Base-by-base conservation (phyloP, 164 flowering plant species). In the Umbilicus rupestris region DNA sequence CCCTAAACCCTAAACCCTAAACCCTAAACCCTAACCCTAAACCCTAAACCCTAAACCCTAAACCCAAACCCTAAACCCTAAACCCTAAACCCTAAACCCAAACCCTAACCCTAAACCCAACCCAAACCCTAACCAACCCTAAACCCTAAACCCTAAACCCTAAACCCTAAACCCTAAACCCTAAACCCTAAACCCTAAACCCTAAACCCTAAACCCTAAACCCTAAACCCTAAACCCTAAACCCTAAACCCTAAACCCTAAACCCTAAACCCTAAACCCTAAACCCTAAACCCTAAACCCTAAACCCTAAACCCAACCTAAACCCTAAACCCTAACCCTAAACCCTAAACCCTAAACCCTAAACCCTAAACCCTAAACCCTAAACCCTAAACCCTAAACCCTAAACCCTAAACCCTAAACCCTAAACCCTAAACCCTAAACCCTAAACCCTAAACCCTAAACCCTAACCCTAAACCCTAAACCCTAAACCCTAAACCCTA, bases 401-500 rank as follows among this genome's bases (percentile, higher is more conserved):
- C 5, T 5, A 52, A 20, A 7, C 59, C 29, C 5, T 5, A 52
- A 52, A 7, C 59, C 59, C 17, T 5, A 52, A 52, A 7, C 59
- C 59, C 17, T 5, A 52, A 52, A 45, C 59, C 59, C 26, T 19
- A 52, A 52, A 19, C 59, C 59, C 26, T 19, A 52, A 52, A 19
- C 59, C 70, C 65, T 67, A 71, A 72, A 68, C 74, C 74, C 69
- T 45, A 72, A 72, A 68, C 67, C 70, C 70, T 64, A 60, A 62
- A n/a, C n/a, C n/a, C n/a, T n/a, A 3, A 67, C 57, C 64, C 67
- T 46, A 42, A 62, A 62, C 57, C 70, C 52, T 20, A 72, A 72
- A 35, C 70, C 67, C 37, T 7, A n/a, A 66, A 72, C 55, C 66
- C 69, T 24, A 46, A 66, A 60, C 59, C 68, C 65, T 31, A 63